A percentile compares a stretch with the other conserved stretches of the same genome.
Conservation (phyloP, 2,329 filamentous ascomycete genomes). For the Talaromyces sp. region DNA sequence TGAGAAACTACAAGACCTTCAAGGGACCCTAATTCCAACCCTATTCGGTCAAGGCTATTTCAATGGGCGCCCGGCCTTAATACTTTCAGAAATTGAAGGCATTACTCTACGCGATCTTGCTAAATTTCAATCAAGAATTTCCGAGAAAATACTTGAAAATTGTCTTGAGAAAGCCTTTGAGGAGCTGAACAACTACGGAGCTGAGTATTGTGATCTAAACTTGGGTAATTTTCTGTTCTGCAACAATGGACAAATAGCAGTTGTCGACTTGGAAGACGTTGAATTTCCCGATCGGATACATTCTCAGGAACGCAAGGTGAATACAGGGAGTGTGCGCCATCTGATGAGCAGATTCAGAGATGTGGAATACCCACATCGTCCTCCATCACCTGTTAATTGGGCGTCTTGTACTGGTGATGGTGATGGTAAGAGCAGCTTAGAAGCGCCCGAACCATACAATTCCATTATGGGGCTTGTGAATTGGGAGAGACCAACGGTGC, state of each 20-base stretch:
- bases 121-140: background rate
- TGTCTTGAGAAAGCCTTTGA: slow-evolving; percentile 2
- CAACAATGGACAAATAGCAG: slow-evolving; percentile 5
- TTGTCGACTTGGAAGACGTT: slow-evolving; percentile 12
- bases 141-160: background rate
- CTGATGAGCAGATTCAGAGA: slow-evolving; percentile 8
- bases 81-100: slow-evolving; percentile 8
- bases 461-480: background rate
- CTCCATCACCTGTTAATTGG: background rate
- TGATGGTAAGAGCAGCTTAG: background rate
- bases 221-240: slow-evolving; percentile 12
- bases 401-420: background rate
- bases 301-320: background rate
- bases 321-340: slow-evolving; percentile 3
- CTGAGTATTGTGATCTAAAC: slow-evolving; percentile 9
- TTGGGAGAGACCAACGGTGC: too few relatives aligned
- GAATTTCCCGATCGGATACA: slow-evolving; percentile 2
- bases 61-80: slow-evolving; percentile 3
- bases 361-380: slow-evolving; percentile 2
- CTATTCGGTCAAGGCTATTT: slow-evolving; percentile 8
- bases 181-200: slow-evolving; percentile 1
- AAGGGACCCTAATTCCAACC: slow-evolving; percentile 1
- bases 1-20: background rate
- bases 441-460: background rate
- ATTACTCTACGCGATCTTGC: slow-evolving; percentile 9